Conservation (phyloP, 306 rosid species). For the Chamaecrista fasciculata region DNA sequence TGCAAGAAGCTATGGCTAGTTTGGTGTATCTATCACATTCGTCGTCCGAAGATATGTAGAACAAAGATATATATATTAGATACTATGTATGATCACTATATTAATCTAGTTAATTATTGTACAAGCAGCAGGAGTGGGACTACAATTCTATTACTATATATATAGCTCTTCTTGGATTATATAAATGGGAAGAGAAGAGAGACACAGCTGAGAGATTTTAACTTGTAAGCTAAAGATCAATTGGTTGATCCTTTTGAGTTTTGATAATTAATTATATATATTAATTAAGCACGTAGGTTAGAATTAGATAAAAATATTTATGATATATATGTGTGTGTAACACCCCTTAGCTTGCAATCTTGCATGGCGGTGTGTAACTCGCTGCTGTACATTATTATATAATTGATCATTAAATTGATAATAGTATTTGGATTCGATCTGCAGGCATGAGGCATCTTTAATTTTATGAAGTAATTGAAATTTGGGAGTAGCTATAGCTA, state of each 20-base stretch:
- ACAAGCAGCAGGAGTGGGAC: constrained; percentile 6
- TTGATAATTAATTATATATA: too few relatives aligned
- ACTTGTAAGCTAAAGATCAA: not conserved
- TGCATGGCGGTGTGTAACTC: constrained; percentile 44
- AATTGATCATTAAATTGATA: too few relatives aligned
- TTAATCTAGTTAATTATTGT: constrained; percentile 10
- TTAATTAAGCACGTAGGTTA: constrained; percentile 31
- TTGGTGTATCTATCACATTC: constrained; percentile 56
- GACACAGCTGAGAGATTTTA: not conserved
- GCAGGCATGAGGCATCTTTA: too few relatives aligned
- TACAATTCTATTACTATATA: too few relatives aligned
- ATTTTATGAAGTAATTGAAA: constrained; percentile 22
- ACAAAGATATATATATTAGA: too few relatives aligned
- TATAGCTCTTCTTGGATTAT: too few relatives aligned
- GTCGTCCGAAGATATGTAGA: constrained; percentile 38
- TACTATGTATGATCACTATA: too few relatives aligned
- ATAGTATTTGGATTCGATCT: too few relatives aligned
- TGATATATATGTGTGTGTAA: not conserved
- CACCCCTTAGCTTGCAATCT: too few relatives aligned
- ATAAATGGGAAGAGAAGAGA: constrained; percentile 2
- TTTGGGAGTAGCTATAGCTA: constrained; percentile 19
- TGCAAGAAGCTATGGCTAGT: constrained; percentile 83
- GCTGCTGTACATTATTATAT: constrained; percentile 17
- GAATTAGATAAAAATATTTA: too few relatives aligned
- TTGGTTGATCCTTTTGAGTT: too few relatives aligned